These are phyloP conservation scores for Letharia columbiana DNA, from an alignment of 495 filamentous ascomycete genomes.

Conservation along the genomic window DNA sequence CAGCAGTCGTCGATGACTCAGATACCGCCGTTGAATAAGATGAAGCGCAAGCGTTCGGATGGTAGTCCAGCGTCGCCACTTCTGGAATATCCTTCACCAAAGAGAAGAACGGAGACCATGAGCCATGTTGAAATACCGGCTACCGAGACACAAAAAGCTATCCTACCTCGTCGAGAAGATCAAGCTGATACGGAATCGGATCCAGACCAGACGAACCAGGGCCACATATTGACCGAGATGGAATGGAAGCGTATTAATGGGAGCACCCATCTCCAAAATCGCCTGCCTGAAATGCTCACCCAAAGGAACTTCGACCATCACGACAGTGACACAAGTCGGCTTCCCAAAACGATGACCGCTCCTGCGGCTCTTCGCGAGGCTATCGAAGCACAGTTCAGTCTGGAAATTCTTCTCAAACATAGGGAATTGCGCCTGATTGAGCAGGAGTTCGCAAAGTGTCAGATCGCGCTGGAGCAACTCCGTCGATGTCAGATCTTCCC, in stretches of 20 bases:
- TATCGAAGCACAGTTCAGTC: slow-evolving; percentile 76
- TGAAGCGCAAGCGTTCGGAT: slow-evolving; percentile 50
- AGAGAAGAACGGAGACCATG: slow-evolving; percentile 13
- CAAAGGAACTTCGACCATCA: neutral
- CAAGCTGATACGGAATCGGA: neutral
- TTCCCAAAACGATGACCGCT: neutral
- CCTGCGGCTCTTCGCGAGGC: slow-evolving; percentile 49
- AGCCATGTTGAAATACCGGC: slow-evolving; percentile 19
- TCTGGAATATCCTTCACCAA: slow-evolving; percentile 3
- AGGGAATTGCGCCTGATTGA: slow-evolving; percentile 89
- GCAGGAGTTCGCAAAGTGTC: slow-evolving; percentile 92
- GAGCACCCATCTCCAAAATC: neutral
- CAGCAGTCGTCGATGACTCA: slow-evolving; percentile 36
- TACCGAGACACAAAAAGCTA: neutral
- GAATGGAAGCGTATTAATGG: neutral
- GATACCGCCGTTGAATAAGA: slow-evolving; percentile 34
- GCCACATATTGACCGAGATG: neutral
- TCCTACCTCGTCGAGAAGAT: neutral
- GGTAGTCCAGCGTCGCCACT: slow-evolving; percentile 26
- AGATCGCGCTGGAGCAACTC: slow-evolving; percentile 89
- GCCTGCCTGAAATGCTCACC: neutral
- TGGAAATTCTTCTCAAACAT: slow-evolving; percentile 91
- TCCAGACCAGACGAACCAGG: neutral
- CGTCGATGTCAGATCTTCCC: slow-evolving; percentile 86
- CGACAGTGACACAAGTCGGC: neutral